Conservation (phyloP, 192 early-diverging fungal species). For the Haplosporangium gracile region DNA sequence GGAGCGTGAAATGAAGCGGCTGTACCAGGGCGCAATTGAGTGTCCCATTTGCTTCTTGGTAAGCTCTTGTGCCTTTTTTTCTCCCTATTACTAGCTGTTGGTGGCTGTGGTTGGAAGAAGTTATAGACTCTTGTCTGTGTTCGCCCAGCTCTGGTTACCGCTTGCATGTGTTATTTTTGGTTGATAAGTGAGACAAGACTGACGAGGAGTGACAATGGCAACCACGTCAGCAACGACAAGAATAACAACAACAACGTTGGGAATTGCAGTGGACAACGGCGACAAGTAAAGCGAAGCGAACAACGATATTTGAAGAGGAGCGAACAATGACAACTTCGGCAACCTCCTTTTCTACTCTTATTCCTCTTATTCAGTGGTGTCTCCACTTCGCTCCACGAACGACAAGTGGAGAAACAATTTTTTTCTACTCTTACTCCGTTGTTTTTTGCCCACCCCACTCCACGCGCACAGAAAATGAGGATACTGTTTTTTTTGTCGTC, state of each 20-base stretch:
- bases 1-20: slow-evolving; percentile 50
- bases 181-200: background rate
- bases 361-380: no score
- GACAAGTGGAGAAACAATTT: no score
- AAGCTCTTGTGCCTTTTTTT: slow-evolving; percentile 32
- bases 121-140: background rate
- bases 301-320: no score
- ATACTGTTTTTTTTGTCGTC: background rate
- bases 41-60: slow-evolving; percentile 97
- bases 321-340: no score
- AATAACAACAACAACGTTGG: background rate
- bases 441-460: background rate
- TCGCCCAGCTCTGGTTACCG: background rate
- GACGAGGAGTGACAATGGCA: no score
- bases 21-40: slow-evolving; percentile 80
- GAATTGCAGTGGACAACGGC: no score
- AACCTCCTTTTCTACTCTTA: no score
- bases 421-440: slow-evolving; percentile 1
- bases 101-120: background rate
- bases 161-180: background rate
- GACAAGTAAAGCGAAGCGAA: no score
- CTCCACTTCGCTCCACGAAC: no score
- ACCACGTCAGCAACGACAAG: background rate
- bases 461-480: background rate
- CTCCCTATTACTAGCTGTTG: background rate